Conservation (phyloP, 441 rosid genomes). For the Euphorbia schlechtendalii region DNA sequence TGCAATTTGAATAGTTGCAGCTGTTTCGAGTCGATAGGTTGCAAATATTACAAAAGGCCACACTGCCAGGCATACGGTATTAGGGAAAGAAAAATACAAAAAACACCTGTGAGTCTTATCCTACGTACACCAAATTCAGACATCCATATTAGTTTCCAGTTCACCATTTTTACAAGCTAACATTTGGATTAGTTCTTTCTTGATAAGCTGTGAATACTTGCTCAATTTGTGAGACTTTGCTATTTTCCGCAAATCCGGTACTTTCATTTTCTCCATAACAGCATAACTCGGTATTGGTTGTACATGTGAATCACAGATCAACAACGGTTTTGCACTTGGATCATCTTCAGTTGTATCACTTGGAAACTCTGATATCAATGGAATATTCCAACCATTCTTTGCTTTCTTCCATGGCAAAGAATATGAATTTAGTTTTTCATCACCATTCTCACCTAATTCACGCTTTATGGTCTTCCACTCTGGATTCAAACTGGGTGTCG, state of each 20-base stretch:
- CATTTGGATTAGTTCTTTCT: slow-evolving; percentile 34
- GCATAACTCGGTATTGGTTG: slow-evolving; percentile 6
- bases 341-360: slow-evolving; percentile 11
- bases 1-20: no score
- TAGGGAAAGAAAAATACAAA: no score
- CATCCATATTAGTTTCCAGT: slow-evolving; percentile 18
- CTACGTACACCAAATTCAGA: background rate
- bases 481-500: background rate
- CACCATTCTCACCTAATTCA: slow-evolving; percentile 15
- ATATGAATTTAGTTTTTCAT: slow-evolving; percentile 9
- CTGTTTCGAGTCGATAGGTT: no score
- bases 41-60: no score
- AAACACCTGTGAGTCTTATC: no score
- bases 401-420: slow-evolving; percentile 22
- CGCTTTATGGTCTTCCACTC: no score
- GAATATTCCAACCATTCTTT: slow-evolving; percentile 16
- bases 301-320: no score
- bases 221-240: slow-evolving; percentile 37
- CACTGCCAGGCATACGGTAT: no score
- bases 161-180: slow-evolving; percentile 22
- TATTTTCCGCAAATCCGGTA: slow-evolving; percentile 35
- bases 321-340: no score
- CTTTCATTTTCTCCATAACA: slow-evolving; percentile 33
- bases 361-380: slow-evolving; percentile 18
- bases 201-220: slow-evolving; percentile 38